Base-by-base conservation (phyloP, 1,284 basidiomycete genomes). In the Meripilus lineatus region DNA sequence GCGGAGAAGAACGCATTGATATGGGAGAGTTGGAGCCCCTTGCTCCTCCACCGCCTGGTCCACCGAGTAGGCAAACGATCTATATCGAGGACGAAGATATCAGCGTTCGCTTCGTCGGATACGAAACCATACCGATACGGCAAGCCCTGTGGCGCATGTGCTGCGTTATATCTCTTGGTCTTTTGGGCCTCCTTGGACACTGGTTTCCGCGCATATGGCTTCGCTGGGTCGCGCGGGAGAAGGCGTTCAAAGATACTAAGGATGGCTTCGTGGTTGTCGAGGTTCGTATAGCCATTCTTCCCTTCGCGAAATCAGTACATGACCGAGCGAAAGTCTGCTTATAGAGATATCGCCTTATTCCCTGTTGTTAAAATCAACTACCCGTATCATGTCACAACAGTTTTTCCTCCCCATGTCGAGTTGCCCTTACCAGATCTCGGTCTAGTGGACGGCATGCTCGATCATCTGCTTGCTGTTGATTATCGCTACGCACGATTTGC, bases 121-220 rank as follows among this genome's bases (percentile, higher is more conserved):
- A 93, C 58, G 83, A 88, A 55, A 77, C 79, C 4, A 70, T 88
- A 34, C 58, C 58, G 5, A 79, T 79, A 71, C 79, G 84, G 41
- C 73, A 78, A 40, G 69, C 74, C 58, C 50, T 86, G 4, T 99
- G 94, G 93, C 73, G 79, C 53, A 43, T 75, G 17, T 77, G 77
- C 5, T 93, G 88, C 57, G 56, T 90, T 6, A 45, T 89, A 13
- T 80, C 85, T 1, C 66, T 89, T 8, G 96, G 96, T 3, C 65
- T 82, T 6, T 68, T 98, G 25, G 86, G 81, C 7, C 75, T 99
- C 13, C 64, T 96, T 4, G 93, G 93, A 1, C 83, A 93, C 55
- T 99, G 96, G 96, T 82, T 96, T 53, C 95, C 96, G 38, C 79
- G 74, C 3, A 56, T 93, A 32, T 96, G 94, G 90, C 77, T 99